Percentiles rank a stretch among this genome's conserved stretches.
Conservation (phyloP, 1,284 basidiomycete genomes). For the Boletus semigastroideus region DNA sequence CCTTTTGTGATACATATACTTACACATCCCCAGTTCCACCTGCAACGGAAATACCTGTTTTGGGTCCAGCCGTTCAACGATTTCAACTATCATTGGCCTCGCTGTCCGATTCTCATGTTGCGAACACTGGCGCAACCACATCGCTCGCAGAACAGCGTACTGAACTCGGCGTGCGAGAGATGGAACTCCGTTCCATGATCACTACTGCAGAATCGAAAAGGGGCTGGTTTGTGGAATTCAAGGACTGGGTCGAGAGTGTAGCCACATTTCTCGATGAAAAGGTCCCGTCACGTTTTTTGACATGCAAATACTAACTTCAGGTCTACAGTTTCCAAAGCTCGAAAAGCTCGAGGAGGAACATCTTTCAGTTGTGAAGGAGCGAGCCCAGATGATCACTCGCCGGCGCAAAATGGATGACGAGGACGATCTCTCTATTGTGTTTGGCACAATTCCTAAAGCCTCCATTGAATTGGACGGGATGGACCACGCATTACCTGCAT, state of each 20-base stretch:
- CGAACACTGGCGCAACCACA: conserved; percentile 60
- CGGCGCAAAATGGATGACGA: conserved; percentile 74
- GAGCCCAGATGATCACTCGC: conserved; percentile 63
- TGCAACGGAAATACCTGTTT: conserved; percentile 55
- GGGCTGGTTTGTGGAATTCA: conserved; percentile 85
- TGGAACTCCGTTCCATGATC: conserved; percentile 79
- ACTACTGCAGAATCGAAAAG: conserved; percentile 78
- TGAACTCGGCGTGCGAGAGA: conserved; percentile 73
- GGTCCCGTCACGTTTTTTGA: conserved; percentile 42
- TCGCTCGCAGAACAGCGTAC: conserved; percentile 67
- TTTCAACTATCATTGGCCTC: conserved; percentile 64
- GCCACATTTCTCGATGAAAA: conserved; percentile 92
- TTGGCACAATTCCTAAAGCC: conserved; percentile 52
- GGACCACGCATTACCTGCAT: conserved; percentile 51
- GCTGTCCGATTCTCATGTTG: conserved; percentile 69
- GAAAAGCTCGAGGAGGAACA: conserved; percentile 87
- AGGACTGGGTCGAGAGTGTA: conserved; percentile 84
- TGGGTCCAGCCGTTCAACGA: conserved; percentile 56
- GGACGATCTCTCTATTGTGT: conserved; percentile 79
- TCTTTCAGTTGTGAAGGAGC: conserved; percentile 72
- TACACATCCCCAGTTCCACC: conserved; percentile 52
- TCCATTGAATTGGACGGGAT: conserved; percentile 46
- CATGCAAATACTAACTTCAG: conserved; percentile 2
- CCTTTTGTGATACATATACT: conserved; percentile 8
- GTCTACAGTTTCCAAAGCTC: conserved; percentile 72